Evolutionary conservation across 257 asterid species (phyloP), one percentile per base, ranked within the genome.

Genomic region (Solanum verrucosum): DNA sequence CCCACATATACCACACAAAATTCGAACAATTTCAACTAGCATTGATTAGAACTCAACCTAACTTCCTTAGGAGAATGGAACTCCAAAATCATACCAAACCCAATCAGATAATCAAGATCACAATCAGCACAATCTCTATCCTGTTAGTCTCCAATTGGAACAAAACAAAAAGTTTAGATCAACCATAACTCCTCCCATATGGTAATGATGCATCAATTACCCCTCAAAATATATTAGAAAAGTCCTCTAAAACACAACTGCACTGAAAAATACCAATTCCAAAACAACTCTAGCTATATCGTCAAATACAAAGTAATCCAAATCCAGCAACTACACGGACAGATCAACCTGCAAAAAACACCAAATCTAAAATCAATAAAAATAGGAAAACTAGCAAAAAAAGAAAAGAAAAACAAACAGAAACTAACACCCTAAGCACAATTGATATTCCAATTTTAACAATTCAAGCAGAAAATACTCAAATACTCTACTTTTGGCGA

Each of bases 261-360:
- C 75, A 91, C 89, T 65, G 83, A 89, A 75, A 67, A 63, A 89
- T 65, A 49, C 65, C 87, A 42, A 67, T 68, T 82, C 84, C 33
- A 38, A 87, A 87, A 68, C 87, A 78, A 29, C 60, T 83, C 84
- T 65, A 86, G 38, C 82, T 85, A 87, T 42, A 87, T 89, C 89
- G 40, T 33, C n/a, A 34, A 60, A 86, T 65, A 20, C 49, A 81
- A 56, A 78, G 72, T 81, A 88, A 90, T 87, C 56, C 87, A 90
- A 88, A 87, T 87, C 91, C 90, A n/a, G 86, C 70, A 82, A 82
- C 86, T 31, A 20, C 27, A 31, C 31, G 20, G 20, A 88, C 92
- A 88, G 92, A 92, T 93, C 94, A 90, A 88, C 94, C 97, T 93
- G 96, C 95, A 94, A 91, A 15, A 25, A 29, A 86, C 87, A 29